Conservation (phyloP, 2,329 filamentous ascomycete genomes). For the Malbranchea cinnamomea region DNA sequence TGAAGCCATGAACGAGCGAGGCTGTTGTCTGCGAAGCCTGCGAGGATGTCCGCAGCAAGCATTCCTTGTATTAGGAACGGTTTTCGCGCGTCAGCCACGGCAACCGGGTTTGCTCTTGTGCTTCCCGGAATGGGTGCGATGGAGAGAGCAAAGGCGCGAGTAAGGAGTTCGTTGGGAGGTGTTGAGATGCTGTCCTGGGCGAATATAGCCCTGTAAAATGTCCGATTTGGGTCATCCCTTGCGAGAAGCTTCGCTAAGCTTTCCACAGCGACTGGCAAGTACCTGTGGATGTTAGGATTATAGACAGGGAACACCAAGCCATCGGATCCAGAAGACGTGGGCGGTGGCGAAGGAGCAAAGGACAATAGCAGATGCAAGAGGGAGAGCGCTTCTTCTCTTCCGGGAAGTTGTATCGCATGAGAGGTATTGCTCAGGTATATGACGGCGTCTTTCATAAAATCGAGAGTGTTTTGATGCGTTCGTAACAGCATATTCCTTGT, state of each 20-base stretch:
- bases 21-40: slow-evolving; percentile 57
- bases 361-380: slow-evolving; percentile 79
- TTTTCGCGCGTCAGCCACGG: slow-evolving; percentile 68
- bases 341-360: slow-evolving; percentile 68
- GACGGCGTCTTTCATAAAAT: slow-evolving; percentile 94
- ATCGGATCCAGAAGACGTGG: slow-evolving; percentile 38
- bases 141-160: slow-evolving; percentile 71
- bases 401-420: slow-evolving; percentile 63
- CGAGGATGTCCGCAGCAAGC: slow-evolving; percentile 75
- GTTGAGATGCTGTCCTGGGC: slow-evolving; percentile 50
- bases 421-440: slow-evolving; percentile 82
- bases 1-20: slow-evolving; percentile 69
- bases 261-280: slow-evolving; percentile 80
- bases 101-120: slow-evolving; percentile 44
- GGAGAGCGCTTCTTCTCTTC: slow-evolving; percentile 73
- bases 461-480: slow-evolving; percentile 68
- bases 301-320: slow-evolving; percentile 65
- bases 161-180: slow-evolving; percentile 64
- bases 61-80: slow-evolving; percentile 85
- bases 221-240: slow-evolving; percentile 81
- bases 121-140: slow-evolving; percentile 71
- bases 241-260: slow-evolving; percentile 82
- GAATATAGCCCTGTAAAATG: slow-evolving; percentile 71
- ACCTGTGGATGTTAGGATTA: slow-evolving; percentile 67
- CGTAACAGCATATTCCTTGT: slow-evolving; percentile 77